Evolutionary conservation across 176 grass and related monocot species (phyloP).

Genomic region (Ensete ventricosum): DNA sequence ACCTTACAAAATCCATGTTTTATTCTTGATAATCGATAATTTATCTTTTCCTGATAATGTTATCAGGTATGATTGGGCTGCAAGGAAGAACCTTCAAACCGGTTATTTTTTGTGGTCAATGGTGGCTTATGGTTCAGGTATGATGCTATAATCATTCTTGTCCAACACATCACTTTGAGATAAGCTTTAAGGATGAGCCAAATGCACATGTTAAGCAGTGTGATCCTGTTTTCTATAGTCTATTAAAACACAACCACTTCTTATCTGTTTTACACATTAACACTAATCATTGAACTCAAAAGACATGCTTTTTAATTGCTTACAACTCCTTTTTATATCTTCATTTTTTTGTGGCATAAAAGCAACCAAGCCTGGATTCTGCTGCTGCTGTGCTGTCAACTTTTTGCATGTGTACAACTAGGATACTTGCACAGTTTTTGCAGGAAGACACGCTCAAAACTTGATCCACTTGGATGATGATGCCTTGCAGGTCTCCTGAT

Average conservation of each 20-base stretch:
- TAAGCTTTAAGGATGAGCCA: too few species aligned
- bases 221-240: too few species aligned
- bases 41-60: neutral
- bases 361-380: too few species aligned
- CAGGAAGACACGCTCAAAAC: neutral
- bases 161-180: neutral
- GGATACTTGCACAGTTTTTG: neutral
- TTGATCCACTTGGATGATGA: neutral
- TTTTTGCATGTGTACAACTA: neutral
- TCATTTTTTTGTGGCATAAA: too few species aligned
- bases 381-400: neutral
- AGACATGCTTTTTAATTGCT: too few species aligned
- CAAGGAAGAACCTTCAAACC: conserved; percentile 71
- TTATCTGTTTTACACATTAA: too few species aligned
- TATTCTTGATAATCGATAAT: neutral
- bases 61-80: conserved; percentile 89
- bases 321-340: too few species aligned
- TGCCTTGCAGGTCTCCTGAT: conserved; percentile 54
- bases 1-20: neutral
- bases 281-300: too few species aligned
- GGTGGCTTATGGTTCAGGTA: conserved; percentile 91
- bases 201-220: too few species aligned
- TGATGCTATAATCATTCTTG: conserved; percentile 4
- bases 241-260: too few species aligned
- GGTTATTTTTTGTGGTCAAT: conserved; percentile 98